These are phyloP conservation scores for Tubosaeta brunneosetosa DNA, from an alignment of 768 basidiomycete species.

Conservation along the genomic window DNA sequence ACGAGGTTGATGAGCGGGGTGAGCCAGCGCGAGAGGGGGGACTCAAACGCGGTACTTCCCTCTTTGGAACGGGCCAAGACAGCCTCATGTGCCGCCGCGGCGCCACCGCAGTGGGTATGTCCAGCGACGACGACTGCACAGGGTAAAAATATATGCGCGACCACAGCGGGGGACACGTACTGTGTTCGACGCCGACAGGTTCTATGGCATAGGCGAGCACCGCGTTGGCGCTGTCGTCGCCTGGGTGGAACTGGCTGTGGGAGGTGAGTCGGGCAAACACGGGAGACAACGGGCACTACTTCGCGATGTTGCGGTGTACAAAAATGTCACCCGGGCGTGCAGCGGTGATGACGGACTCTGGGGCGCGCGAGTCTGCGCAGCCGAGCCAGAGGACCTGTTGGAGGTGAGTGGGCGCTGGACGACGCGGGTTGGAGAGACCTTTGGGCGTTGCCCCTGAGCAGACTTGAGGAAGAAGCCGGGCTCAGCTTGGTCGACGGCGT, in stretches of 20 bases:
- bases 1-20: constrained; percentile 54
- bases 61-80: constrained; percentile 5
- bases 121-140: constrained; percentile 74
- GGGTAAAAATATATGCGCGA: not conserved
- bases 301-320: constrained; percentile 86
- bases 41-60: constrained; percentile 21
- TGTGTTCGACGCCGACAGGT: constrained; percentile 68
- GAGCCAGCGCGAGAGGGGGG: constrained; percentile 67
- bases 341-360: constrained; percentile 71
- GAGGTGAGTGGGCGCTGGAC: constrained; percentile 6
- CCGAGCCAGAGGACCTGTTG: constrained; percentile 74
- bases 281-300: constrained; percentile 41
- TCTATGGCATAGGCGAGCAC: constrained; percentile 73
- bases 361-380: constrained; percentile 84
- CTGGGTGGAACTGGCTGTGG: constrained; percentile 62
- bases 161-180: constrained; percentile 39
- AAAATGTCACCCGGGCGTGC: constrained; percentile 83
- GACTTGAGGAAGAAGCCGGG: constrained; percentile 60
- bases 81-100: constrained; percentile 48
- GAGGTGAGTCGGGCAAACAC: not conserved
- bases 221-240: constrained; percentile 68
- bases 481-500: constrained; percentile 47
- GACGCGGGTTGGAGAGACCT: constrained; percentile 34
- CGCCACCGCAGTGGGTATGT: constrained; percentile 82
- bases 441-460: constrained; percentile 62